phyloP scores from a whole-genome alignment of 257 asterid genomes.

The Mentha longifolia region DNA sequence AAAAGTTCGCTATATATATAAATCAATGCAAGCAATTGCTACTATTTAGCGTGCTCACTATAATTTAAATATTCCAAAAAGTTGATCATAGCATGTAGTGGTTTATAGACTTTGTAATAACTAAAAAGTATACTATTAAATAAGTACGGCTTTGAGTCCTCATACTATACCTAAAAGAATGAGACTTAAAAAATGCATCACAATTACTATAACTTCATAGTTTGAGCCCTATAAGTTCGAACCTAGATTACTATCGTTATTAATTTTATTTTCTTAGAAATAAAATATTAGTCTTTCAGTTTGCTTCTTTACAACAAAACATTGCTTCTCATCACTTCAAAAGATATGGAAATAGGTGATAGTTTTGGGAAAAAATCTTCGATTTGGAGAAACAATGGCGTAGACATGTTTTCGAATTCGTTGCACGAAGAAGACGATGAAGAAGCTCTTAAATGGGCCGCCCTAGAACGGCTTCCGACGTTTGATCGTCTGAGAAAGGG shows the following conservation, averaged over 20 bases:
- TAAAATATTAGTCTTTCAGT: not conserved
- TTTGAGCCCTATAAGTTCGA: no score
- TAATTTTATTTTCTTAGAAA: not conserved
- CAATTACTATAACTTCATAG: no score
- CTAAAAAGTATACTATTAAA: not conserved
- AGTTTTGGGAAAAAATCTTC: slow-evolving; percentile 27
- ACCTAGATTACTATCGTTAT: no score
- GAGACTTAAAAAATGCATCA: not conserved
- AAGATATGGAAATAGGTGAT: slow-evolving; percentile 19
- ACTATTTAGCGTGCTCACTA: not conserved
- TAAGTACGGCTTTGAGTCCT: not conserved
- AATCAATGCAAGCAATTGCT: not conserved
- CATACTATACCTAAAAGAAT: not conserved
- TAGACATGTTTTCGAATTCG: slow-evolving; percentile 30
- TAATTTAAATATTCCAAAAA: not conserved
- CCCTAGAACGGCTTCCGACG: slow-evolving; percentile 52
- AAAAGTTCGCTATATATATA: not conserved
- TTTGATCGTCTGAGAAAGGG: slow-evolving; percentile 59
- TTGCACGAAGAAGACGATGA: slow-evolving; percentile 44
- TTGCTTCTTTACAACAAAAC: not conserved
- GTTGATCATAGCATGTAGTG: not conserved
- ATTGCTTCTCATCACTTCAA: not conserved
- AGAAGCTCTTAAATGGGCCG: slow-evolving; percentile 58
- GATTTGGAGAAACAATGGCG: slow-evolving; percentile 5
- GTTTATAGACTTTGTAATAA: not conserved